These are phyloP conservation scores for Phycomyces nitens DNA, from an alignment of 192 early-diverging fungal species.

Conservation along the genomic window DNA sequence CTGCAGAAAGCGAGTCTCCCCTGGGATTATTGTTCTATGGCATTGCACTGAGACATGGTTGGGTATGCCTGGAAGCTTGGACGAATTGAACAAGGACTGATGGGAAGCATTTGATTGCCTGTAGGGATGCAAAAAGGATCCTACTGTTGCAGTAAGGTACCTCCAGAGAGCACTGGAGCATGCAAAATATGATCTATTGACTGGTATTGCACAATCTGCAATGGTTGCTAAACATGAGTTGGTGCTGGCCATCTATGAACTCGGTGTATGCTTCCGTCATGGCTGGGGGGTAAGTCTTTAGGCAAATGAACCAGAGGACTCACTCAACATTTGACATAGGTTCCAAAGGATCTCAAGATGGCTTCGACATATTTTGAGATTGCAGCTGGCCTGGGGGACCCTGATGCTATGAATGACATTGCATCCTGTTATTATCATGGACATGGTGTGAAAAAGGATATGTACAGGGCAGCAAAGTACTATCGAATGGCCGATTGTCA, in stretches of 20 bases:
- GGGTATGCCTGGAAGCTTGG: constrained; percentile 37
- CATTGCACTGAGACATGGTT: constrained; percentile 72
- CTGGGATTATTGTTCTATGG: constrained; percentile 74
- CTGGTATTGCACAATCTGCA: constrained; percentile 49
- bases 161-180: constrained; percentile 66
- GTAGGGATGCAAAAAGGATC: constrained; percentile 64
- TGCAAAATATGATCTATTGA: constrained; percentile 57
- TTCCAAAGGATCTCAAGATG: constrained; percentile 61
- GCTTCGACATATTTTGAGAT: constrained; percentile 82
- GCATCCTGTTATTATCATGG: constrained; percentile 71
- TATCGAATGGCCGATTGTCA: constrained; percentile 69
- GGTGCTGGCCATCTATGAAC: constrained; percentile 74
- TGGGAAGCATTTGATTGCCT: no score
- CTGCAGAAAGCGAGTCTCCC: constrained; percentile 60
- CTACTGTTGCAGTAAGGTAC: constrained; percentile 62
- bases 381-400: constrained; percentile 74
- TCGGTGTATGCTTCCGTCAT: constrained; percentile 75
- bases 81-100: background rate
- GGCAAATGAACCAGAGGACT: no score
- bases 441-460: constrained; percentile 73
- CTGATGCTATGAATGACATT: constrained; percentile 74
- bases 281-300: constrained; percentile 64
- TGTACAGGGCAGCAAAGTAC: constrained; percentile 68
- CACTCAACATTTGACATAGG: constrained; percentile 12
- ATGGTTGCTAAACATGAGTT: constrained; percentile 56